Percentiles rank a stretch among this genome's conserved stretches.
Conservation (phyloP, 1,284 basidiomycete species). For the Pseudozyma tsukubaensis region DNA sequence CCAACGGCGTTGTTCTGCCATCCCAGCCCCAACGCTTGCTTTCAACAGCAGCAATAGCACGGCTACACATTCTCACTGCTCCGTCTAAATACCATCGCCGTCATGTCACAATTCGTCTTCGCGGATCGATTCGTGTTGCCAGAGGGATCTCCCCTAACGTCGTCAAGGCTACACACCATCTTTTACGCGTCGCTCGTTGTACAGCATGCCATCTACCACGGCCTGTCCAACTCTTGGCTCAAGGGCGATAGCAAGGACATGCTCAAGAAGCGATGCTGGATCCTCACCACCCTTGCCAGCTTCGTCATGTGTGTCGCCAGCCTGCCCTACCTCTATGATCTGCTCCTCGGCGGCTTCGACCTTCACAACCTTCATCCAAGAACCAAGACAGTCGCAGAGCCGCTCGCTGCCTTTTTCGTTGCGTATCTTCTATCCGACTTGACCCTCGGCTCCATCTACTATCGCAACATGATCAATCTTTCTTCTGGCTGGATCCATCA, state of each 20-base stretch:
- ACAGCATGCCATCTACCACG: conserved; percentile 60
- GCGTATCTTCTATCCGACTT: conserved; percentile 66
- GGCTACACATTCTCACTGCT: neutral
- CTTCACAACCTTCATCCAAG: conserved; percentile 51
- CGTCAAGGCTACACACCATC: conserved; percentile 32
- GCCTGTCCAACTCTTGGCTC: conserved; percentile 52
- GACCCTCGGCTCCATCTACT: conserved; percentile 62
- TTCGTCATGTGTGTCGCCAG: conserved; percentile 60
- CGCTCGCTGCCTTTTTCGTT: conserved; percentile 61
- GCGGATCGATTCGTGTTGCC: conserved; percentile 45
- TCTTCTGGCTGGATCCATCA: conserved; percentile 67
- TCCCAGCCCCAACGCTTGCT: neutral
- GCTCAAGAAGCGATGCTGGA: conserved; percentile 66
- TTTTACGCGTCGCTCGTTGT: conserved; percentile 56
- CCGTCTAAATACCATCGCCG: neutral
- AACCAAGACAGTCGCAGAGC: conserved; percentile 53
- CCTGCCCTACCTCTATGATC: conserved; percentile 60
- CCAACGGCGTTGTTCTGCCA: no score
- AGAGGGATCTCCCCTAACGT: conserved; percentile 28
- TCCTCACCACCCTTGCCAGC: conserved; percentile 65
- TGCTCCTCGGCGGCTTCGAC: conserved; percentile 56
- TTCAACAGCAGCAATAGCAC: neutral
- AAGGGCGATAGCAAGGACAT: conserved; percentile 50
- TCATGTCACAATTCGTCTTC: conserved; percentile 43
- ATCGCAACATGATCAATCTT: conserved; percentile 64